Conservation (phyloP, 2,329 filamentous ascomycete genomes). For the Aureobasidium sp. region DNA sequence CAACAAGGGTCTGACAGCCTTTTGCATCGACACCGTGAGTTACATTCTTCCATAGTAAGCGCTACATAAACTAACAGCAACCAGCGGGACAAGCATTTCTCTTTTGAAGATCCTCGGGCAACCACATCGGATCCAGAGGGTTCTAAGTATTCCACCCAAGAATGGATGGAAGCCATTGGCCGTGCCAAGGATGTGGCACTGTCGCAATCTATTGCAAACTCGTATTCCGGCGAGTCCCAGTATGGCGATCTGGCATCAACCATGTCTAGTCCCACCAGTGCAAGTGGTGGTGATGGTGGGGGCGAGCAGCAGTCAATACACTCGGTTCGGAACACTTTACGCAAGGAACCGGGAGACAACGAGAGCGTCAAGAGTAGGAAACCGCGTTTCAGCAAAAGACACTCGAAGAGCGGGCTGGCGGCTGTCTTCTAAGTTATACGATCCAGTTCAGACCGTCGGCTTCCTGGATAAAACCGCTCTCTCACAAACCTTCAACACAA, state of each 20-base stretch:
- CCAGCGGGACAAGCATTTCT: constrained; percentile 81
- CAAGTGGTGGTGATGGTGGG: constrained; percentile 53
- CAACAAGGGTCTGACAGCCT: constrained; percentile 78
- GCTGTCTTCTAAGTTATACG: constrained; percentile 60
- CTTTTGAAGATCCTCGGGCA: constrained; percentile 87
- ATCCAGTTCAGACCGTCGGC: background rate
- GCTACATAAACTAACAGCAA: constrained; percentile 17
- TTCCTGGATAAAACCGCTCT: background rate
- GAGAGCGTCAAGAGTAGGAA: constrained; percentile 53
- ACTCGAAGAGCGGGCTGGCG: constrained; percentile 89
- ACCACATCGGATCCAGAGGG: constrained; percentile 56
- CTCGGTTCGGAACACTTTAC: constrained; percentile 35
- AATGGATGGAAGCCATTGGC: constrained; percentile 88
- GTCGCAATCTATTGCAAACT: constrained; percentile 58
- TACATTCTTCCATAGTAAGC: constrained; percentile 15
- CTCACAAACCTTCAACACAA: background rate
- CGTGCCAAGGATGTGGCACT: constrained; percentile 77
- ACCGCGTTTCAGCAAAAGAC: constrained; percentile 73
- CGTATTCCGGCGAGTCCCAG: constrained; percentile 52
- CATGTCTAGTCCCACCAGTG: constrained; percentile 70
- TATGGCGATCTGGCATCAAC: constrained; percentile 42
- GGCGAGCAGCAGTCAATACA: constrained; percentile 32
- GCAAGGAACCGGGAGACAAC: constrained; percentile 38
- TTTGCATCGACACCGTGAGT: constrained; percentile 90
- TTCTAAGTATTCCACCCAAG: constrained; percentile 65